Base-by-base conservation (phyloP, 768 basidiomycete genomes). In the Suillus spraguei region DNA sequence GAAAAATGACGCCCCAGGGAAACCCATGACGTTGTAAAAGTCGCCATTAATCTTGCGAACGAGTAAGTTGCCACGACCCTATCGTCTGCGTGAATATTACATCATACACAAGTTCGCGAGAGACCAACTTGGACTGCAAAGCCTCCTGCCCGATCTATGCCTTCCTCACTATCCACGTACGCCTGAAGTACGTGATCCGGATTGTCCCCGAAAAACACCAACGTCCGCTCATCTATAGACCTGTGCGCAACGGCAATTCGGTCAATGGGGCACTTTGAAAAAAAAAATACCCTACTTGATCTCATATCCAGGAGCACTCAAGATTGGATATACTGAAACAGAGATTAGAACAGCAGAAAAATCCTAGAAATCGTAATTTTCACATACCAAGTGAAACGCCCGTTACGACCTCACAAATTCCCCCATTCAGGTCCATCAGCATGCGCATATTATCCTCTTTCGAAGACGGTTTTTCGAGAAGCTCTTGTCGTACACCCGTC, bases 1-100 rank as follows among this genome's bases (percentile, higher is more conserved):
- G 76, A 94, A 88, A 76, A 95, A 95, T 9, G 91, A 90, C 6
- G 94, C 85, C 0, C 87, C 92, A 2, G 96, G 96, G 74, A 97
- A 98, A 5, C 95, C 96, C 16, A 95, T 94, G 2, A 93, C 89
- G 68, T 97, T 98, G 67, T 91, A 82, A 70, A 89, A 97, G 68
- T 95, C 92, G 0, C 95, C 95, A 58, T 97, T 92, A 28, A 97
- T 84, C 70, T 92, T 92, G 59, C 92, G 83, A 60, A 98, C 78
- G 46, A 99, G 80, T 52, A 94, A 63, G 4, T 90, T 90, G 0
- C 97, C 97, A 2, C 90, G 78, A 1, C 94, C 94, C 91, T 94
- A 61, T 17, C 28, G 56, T 10, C 60, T n/a, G 42, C 22, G 16
- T 47, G 32, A 64, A 32, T 53, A 62, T 33, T 59, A 53, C 7